A percentile compares a stretch with the other conserved stretches of the same genome.
Evolutionary conservation across 2,329 filamentous ascomycete species (phyloP).

Genomic region (Arthrobotrys sinensis): DNA sequence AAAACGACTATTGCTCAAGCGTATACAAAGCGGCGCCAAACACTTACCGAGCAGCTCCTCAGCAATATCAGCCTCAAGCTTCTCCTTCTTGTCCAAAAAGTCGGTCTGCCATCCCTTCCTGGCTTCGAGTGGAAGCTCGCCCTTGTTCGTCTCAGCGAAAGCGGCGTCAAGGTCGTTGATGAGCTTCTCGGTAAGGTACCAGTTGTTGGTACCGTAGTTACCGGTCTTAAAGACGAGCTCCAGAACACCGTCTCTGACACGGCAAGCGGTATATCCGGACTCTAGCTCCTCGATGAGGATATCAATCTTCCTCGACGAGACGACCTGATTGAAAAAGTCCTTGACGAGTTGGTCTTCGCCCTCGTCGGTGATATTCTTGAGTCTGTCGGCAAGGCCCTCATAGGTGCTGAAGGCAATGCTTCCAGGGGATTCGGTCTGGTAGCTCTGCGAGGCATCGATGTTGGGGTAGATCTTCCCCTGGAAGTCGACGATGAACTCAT

Average conservation of each 20-base stretch:
- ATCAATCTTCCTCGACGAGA: slow-evolving; percentile 38
- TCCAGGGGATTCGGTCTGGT: slow-evolving; percentile 48
- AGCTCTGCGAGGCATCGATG: slow-evolving; percentile 26
- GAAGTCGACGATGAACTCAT: slow-evolving; percentile 51
- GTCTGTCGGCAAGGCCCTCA: slow-evolving; percentile 25
- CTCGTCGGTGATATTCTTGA: slow-evolving; percentile 17
- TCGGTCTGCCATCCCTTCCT: slow-evolving; percentile 29
- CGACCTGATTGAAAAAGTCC: slow-evolving; percentile 44
- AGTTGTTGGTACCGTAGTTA: slow-evolving; percentile 49
- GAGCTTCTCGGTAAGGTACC: slow-evolving; percentile 35
- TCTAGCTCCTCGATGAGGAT: slow-evolving; percentile 29
- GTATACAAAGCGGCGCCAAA: background rate
- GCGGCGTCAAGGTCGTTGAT: slow-evolving; percentile 40
- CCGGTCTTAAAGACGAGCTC: slow-evolving; percentile 45
- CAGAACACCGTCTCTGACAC: slow-evolving; percentile 51
- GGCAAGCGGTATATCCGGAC: slow-evolving; percentile 33
- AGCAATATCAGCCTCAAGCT: slow-evolving; percentile 24
- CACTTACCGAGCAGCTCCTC: slow-evolving; percentile 51
- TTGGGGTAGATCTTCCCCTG: slow-evolving; percentile 25
- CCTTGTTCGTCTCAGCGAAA: slow-evolving; percentile 28
- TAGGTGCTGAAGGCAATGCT: slow-evolving; percentile 45
- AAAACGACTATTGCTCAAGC: too few relatives aligned
- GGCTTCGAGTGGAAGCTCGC: slow-evolving; percentile 39
- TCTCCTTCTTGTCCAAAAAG: slow-evolving; percentile 41
- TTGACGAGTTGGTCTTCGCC: slow-evolving; percentile 35